Percentiles rank a stretch among this genome's conserved stretches.
Conservation (phyloP, 2,329 filamentous ascomycete species). For the Acephala macrosclerotiorum region DNA sequence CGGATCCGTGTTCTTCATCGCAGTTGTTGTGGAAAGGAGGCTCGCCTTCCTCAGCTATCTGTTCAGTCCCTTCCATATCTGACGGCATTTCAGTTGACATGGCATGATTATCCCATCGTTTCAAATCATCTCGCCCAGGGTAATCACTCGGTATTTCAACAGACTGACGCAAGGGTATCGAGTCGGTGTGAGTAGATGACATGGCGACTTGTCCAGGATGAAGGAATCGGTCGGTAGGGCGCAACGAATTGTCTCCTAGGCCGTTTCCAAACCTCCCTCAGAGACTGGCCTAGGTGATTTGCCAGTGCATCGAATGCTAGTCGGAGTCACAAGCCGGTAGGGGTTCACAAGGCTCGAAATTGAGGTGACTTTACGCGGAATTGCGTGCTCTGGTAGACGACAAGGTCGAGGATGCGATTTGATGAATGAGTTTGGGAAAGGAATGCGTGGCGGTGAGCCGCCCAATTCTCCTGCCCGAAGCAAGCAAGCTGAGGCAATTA, state of each 20-base stretch:
- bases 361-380: conserved; percentile 33
- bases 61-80: conserved; percentile 21
- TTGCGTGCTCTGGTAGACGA: conserved; percentile 30
- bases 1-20: conserved; percentile 30
- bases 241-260: conserved; percentile 4
- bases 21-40: conserved; percentile 40
- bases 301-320: conserved; percentile 15
- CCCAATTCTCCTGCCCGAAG: background rate
- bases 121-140: conserved; percentile 22
- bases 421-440: background rate
- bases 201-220: conserved; percentile 26
- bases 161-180: conserved; percentile 35
- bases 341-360: conserved; percentile 11
- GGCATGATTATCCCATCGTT: conserved; percentile 17
- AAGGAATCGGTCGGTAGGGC: conserved; percentile 13
- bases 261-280: conserved; percentile 6
- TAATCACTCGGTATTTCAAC: conserved; percentile 37
- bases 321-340: conserved; percentile 10
- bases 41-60: conserved; percentile 28
- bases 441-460: conserved; percentile 10
- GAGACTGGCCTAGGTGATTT: conserved; percentile 12
- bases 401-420: conserved; percentile 19
- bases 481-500: background rate
- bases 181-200: conserved; percentile 37
- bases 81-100: conserved; percentile 29